Evolutionary conservation across 2,329 filamentous ascomycete genomes (phyloP), one percentile per base, ranked within the genome.

Genomic region (Pseudogymnoascus sp.): DNA sequence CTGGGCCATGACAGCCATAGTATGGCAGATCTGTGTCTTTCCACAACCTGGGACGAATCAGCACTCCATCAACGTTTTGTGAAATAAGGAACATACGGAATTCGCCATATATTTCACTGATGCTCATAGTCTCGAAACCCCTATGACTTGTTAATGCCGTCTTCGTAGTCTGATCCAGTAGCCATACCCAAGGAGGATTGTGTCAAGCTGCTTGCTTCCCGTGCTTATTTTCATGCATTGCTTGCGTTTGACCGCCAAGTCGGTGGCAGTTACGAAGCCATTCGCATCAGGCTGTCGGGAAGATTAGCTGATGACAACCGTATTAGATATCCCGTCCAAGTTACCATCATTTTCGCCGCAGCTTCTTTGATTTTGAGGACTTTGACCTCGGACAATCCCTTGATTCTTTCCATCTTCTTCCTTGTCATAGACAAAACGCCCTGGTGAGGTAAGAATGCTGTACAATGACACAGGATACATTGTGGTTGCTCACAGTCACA

Each of bases 291-390:
- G 84, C 84, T 87, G 19, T 25, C n/a, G n/a, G n/a, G 31, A 25
- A 41, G 10, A 16, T 62, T 28, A 43, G 31, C 39, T 31, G 13
- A 6, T 14, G 51, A 23, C 8, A 8, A 8, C 10, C 4, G 10
- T 23, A 23, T 21, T 4, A 11, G 13, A 41, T 7, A 61, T n/a
- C 7, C n/a, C 25, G n/a, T 63, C 65, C 63, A 63, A 48, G 71
- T 67, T 62, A 74, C 74, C 60, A 71, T 64, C 43, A 75, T 64
- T 62, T 76, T 76, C 65, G 79, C 79, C 63, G 85, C 80, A 60
- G 86, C 86, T 68, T 89, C 87, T 71, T 87, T 89, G 72, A 89
- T 81, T 73, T 89, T 89, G 67, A 89, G 86, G 3, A 89, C 86
- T 73, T 89, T 89, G 71, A 85, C 79, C 72, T 89, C 86, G 64